Evolutionary conservation across 805 yeast species (phyloP).

Genomic region (Saccharomycopsis javanensis): DNA sequence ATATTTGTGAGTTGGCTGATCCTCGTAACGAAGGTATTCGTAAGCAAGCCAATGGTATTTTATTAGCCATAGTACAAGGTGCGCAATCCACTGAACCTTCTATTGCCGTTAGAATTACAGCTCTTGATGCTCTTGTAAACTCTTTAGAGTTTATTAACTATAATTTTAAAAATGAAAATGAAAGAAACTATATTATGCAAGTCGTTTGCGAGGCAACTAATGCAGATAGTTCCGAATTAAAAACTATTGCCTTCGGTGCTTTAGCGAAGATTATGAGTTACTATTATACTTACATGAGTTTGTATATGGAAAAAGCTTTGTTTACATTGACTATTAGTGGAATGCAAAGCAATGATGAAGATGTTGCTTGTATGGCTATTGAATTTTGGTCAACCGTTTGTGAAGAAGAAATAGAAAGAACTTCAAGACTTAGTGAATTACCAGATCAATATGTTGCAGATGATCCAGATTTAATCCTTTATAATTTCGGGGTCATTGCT

Average conservation of each 20-base stretch:
- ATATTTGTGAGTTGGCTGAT: constrained; percentile 91
- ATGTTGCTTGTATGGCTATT: constrained; percentile 95
- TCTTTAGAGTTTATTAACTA: constrained; percentile 81
- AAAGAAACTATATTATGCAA: constrained; percentile 95
- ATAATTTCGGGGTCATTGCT: constrained; percentile 79
- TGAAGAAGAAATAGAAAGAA: constrained; percentile 86
- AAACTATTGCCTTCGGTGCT: constrained; percentile 93
- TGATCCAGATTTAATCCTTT: constrained; percentile 40
- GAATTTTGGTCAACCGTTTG: constrained; percentile 99
- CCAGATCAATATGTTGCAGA: constrained; percentile 33
- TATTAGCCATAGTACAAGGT: constrained; percentile 95
- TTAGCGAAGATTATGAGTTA: constrained; percentile 83
- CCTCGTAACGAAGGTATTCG: constrained; percentile 68
- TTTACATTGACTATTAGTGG: constrained; percentile 85
- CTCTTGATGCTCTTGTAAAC: constrained; percentile 82
- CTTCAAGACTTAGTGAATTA: constrained; percentile 54
- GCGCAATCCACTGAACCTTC: constrained; percentile 78
- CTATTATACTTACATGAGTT: constrained; percentile 82
- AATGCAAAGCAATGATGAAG: constrained; percentile 76
- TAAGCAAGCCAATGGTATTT: constrained; percentile 80
- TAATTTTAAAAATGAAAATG: constrained; percentile 89
- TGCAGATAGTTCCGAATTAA: constrained; percentile 68
- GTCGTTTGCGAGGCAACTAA: constrained; percentile 99
- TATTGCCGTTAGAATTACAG: constrained; percentile 70
- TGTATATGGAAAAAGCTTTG: constrained; percentile 95